phyloP scores from a whole-genome alignment of 148 eudicot genomes.

The Rheum nobile region DNA sequence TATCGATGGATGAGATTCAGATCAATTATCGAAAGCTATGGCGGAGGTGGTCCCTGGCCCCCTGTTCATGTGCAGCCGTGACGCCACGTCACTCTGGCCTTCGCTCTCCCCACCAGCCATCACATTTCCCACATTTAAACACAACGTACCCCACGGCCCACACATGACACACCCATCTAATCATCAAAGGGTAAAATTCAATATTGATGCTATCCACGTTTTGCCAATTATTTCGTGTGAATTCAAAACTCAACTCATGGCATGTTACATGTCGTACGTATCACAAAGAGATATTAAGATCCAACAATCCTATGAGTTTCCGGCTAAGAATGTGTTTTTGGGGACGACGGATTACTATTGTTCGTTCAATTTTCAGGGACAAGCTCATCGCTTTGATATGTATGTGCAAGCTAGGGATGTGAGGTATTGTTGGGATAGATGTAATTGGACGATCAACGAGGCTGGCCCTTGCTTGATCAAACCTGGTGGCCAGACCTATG shows the following conservation, averaged over 20 bases:
- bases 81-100: neutral
- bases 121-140: too few relatives aligned
- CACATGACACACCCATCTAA: too few relatives aligned
- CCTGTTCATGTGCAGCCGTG: neutral
- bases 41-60: neutral
- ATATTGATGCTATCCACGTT: too few relatives aligned
- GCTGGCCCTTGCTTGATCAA: neutral
- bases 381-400: neutral
- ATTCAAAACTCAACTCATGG: too few relatives aligned
- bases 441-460: neutral
- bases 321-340: neutral
- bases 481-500: neutral
- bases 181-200: too few relatives aligned
- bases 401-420: neutral
- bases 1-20: neutral
- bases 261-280: too few relatives aligned
- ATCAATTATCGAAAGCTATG: neutral
- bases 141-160: too few relatives aligned
- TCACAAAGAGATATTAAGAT: too few relatives aligned
- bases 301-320: neutral
- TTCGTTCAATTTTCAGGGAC: neutral
- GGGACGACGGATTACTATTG: neutral
- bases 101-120: too few relatives aligned
- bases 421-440: neutral
- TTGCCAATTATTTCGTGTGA: too few relatives aligned